Base-by-base conservation (phyloP, 148 eudicot genomes). In the Rhododendron ovatum region DNA sequence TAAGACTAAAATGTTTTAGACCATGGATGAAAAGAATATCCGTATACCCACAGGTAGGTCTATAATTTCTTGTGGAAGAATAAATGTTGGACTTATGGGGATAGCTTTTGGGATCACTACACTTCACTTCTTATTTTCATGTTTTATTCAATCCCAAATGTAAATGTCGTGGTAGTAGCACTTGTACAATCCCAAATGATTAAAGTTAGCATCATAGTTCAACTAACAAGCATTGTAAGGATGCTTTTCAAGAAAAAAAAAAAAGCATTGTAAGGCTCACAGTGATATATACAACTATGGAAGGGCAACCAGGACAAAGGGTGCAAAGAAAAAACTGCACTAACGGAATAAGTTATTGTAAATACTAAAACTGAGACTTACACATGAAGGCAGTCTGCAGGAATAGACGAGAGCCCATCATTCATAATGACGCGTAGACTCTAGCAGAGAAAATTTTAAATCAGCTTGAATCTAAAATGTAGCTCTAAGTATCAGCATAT, bases 371-470 rank as follows among this genome's bases (percentile, higher is more conserved):
- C 18, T 71, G 79, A 61, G 88, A 85, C 99, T 91, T 92, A 96
- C 99, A 92, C 94, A 84, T 93, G 91, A 87, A 96, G 96, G 92
- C 94, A 95, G 85, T 94, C 94, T 30, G 93, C 92, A 83, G 98
- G 99, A 57, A 96, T 89, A 76, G 94, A 88, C 55, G 98, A 93
- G 75, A 96, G 91, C 50, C 98, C 99, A 91, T 96, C 98, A 89
- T 95, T 96, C 98, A 96, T 96, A 80, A 95, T 93, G 45, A 96
- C 93, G 67, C 98, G 98, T 50, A 96, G 94, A 89, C 96, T 91
- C 99, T 96, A 90, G 53, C 88, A 91, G 50, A 87, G 78, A 85
- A 89, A 73, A 86, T 39, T 30, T 5, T 71, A 45, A n/a, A 83
- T 91, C 43, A 88, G 88, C 69, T 24, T 14, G 61, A 61, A 47